Evolutionary conservation across 2,329 filamentous ascomycete species (phyloP), one percentile per base, ranked within the genome.

Genomic region (Talaromyces sp.): DNA sequence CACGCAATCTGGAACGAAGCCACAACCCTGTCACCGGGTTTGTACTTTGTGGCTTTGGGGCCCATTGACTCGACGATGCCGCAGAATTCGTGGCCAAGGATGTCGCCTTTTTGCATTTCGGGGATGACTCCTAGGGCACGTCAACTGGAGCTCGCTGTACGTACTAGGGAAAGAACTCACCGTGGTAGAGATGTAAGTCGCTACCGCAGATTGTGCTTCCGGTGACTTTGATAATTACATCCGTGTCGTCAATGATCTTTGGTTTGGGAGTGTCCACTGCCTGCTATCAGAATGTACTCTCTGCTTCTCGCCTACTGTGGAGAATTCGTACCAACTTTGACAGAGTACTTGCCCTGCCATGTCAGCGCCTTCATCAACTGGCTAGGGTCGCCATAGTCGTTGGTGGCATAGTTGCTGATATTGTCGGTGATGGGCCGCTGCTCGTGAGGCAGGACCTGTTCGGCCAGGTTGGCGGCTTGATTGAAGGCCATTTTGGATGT

Each of bases 1-100:
- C 82, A 79, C 9, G 92, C 90, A 73, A 96, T 95, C 76, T 95
- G 92, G 81, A 96, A 96, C 10, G 88, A 90, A 0, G 90, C 92
- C 1, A 96, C 92, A 22, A 95, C 93, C 35, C 92, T 82, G 69
- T 87, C 84, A 15, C 89, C 89, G 8, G 81, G 76, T 66, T 86
- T 77, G 57, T 89, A 75, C 3, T 83, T 84, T 59, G 77, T 85
- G 3, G 87, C 82, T 0, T 68, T 81, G 0, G 85, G 74, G 0
- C 89, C 89, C 1, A 89, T 79, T 57, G 83, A 78, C 39, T 84
- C 82, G 3, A 85, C 79, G 2, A 82, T 70, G 22, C 83, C 83
- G 68, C 82, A 84, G 71, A 83, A 85, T 67, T 85, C 83, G 68
- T 85, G 83, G 37, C 89, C 89, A 0, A 91, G 81, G 45, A 91